Evolutionary conservation across 2,329 filamentous ascomycete genomes (phyloP), one percentile per base, ranked within the genome.

Genomic region (Colletotrichum gloeosporioides): DNA sequence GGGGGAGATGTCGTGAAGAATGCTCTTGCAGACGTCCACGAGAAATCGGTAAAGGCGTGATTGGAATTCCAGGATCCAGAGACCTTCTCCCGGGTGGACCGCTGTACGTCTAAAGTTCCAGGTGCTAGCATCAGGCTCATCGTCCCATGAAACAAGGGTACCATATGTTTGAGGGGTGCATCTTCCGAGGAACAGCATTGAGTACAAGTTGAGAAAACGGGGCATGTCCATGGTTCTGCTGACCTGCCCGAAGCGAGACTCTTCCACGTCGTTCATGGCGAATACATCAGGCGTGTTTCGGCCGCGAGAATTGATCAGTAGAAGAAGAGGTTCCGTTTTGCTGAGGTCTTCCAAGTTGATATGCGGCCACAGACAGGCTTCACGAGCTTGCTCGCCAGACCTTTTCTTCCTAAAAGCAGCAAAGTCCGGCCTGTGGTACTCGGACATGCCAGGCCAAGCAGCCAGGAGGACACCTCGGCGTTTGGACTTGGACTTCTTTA

Each of bases 311-410:
- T 91, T 90, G 13, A 93, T 80, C 25, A 93, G 82, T 8, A 93
- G 80, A 0, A 86, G 84, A 10, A 93, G 78, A 0, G 82, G 75
- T 64, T 86, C 88, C 0, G 85, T 80, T 27, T 87, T 83, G 0
- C 79, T 68, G 1, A 93, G 82, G 78, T 93, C 91, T 71, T 93
- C 89, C 55, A 89, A 83, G 77, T 93, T 93, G 80, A 93, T 87
- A 62, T 88, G 85, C 0, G 91, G 91, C 85, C 87, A 91, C 57
- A 90, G 80, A 75, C 83, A 90, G 10, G 82, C 70, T 8, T 86
- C 84, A 80, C 53, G 39, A 25, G 63, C 36, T 7, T 25, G 22
- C 3, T 57, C 59, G 18, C 62, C 53, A 39, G 44, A 29, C 16
- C 55, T 69, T 27, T 34, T 67, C 32, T 74, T 65, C 61, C 71